Evolutionary conservation across 805 yeast genomes (phyloP), one percentile per base, ranked within the genome.

Genomic region (Scheffersomyces ergatensis): DNA sequence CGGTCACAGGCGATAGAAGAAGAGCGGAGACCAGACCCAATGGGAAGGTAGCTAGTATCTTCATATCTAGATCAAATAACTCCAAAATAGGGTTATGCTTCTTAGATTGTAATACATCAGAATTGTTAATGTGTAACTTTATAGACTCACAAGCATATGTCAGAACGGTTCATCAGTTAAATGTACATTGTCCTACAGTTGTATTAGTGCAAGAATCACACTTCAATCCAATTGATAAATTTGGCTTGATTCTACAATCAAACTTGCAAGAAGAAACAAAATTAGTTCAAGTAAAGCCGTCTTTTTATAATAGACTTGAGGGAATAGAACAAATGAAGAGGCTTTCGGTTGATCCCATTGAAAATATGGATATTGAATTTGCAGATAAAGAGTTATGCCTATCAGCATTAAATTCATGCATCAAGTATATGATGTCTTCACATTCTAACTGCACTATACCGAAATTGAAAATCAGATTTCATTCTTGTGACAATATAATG

Each of bases 401-500:
- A 5, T 38, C 44, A 6, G 42, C 45, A 5, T 34, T 39, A 5
- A 34, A 37, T 30, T 36, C 47, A 0, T 43, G 45, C 33, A 20
- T 46, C 11, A 29, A 38, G 27, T 19, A 18, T 39, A 44, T 36
- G 37, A 41, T 31, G 8, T 33, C 12, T 25, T 33, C 19, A 16
- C 33, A 25, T 16, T 14, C 14, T 18, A n/a, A 30, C 18, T 24
- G 29, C 15, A 26, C 13, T 3, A 15, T 31, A 4, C 29, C 16
- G 11, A 63, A 51, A 14, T 56, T 67, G 16, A 57, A 74, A 42
- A 48, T 73, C 13, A 67, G 60, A 34, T 62, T 55, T 47, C 65
- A 66, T 34, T 51, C 64, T 8, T 54, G 68, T 15, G 72, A 70
- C 41, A 63, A 66, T 36, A 61, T 72, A 15, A 65, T 72, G 70